phyloP scores from a whole-genome alignment of 2,329 filamentous ascomycete genomes.

The Aspergillus arachidicola region DNA sequence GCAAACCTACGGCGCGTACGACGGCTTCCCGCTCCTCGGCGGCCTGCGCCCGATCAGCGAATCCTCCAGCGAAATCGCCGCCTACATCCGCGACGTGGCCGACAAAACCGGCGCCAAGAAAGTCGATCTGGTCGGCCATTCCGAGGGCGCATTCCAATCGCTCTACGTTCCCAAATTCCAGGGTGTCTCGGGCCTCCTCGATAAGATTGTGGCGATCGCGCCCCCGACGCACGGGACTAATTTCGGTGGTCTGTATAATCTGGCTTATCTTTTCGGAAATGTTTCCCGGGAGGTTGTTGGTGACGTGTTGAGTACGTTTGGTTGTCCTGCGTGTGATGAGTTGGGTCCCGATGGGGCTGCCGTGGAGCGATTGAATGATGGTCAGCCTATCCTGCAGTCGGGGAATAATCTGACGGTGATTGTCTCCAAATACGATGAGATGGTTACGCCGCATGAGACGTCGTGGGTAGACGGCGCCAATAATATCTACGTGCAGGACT shows the following conservation, averaged over 20 bases:
- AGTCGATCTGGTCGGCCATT: slow-evolving; percentile 48
- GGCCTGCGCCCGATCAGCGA: slow-evolving; percentile 41
- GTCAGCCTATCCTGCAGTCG: slow-evolving; percentile 35
- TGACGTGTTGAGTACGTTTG: slow-evolving; percentile 29
- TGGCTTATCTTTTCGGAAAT: slow-evolving; percentile 33
- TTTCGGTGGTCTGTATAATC: slow-evolving; percentile 33
- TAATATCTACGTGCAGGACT: slow-evolving; percentile 37
- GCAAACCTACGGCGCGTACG: slow-evolving; percentile 45
- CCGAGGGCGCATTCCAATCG: slow-evolving; percentile 47
- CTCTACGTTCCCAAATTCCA: slow-evolving; percentile 46
- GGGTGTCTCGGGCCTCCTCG: slow-evolving; percentile 30
- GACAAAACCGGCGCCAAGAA: slow-evolving; percentile 40
- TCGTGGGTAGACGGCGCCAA: slow-evolving; percentile 35
- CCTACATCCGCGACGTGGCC: slow-evolving; percentile 41
- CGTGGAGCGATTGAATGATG: slow-evolving; percentile 35
- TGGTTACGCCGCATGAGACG: slow-evolving; percentile 37
- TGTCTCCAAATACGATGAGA: slow-evolving; percentile 35
- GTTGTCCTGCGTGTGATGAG: slow-evolving; percentile 39
- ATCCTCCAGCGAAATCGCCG: slow-evolving; percentile 44
- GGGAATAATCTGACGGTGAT: slow-evolving; percentile 40
- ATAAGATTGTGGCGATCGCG: slow-evolving; percentile 40
- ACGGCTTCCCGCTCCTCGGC: slow-evolving; percentile 40
- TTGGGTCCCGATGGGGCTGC: slow-evolving; percentile 33
- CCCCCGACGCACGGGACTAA: slow-evolving; percentile 39
- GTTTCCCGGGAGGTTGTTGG: slow-evolving; percentile 24